These are phyloP conservation scores for Aspergillus sp. DNA, from an alignment of 2,329 filamentous ascomycete species.

Conservation along the genomic window DNA sequence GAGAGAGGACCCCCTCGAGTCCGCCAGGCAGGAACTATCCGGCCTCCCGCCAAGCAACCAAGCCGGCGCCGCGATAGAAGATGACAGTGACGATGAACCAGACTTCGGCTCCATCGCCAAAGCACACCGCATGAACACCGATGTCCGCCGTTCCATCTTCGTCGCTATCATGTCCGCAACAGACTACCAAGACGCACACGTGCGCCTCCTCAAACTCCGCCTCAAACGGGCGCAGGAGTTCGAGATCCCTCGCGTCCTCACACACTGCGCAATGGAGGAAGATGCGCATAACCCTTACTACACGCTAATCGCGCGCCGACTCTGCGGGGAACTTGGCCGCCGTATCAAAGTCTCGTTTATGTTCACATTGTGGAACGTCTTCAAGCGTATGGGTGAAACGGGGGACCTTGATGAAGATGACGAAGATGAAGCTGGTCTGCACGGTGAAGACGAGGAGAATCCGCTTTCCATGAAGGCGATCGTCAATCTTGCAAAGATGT, in stretches of 20 bases:
- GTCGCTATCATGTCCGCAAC: conserved; percentile 82
- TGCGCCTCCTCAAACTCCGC: conserved; percentile 75
- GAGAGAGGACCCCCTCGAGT: conserved; percentile 47
- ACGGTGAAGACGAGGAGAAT: conserved; percentile 52
- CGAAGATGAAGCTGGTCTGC: conserved; percentile 54
- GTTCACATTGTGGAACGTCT: conserved; percentile 81
- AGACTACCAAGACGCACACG: conserved; percentile 80
- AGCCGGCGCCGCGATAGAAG: conserved; percentile 7
- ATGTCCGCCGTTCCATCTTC: conserved; percentile 87
- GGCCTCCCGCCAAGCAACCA: conserved; percentile 13
- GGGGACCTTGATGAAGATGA: conserved; percentile 60
- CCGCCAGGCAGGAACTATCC: conserved; percentile 34
- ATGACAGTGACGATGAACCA: conserved; percentile 45
- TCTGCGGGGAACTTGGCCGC: conserved; percentile 67
- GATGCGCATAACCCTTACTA: conserved; percentile 91
- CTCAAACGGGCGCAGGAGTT: conserved; percentile 83
- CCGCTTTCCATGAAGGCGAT: conserved; percentile 57
- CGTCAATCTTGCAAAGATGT: conserved; percentile 69
- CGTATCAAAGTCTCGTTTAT: conserved; percentile 82
- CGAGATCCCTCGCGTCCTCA: conserved; percentile 82
- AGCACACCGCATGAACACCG: conserved; percentile 82
- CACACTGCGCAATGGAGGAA: conserved; percentile 84
- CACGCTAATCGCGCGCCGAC: conserved; percentile 73
- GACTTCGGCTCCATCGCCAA: conserved; percentile 74
- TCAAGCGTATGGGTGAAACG: conserved; percentile 80